Conservation (phyloP, 192 early-diverging fungal genomes). For the Coemansia sp. region DNA sequence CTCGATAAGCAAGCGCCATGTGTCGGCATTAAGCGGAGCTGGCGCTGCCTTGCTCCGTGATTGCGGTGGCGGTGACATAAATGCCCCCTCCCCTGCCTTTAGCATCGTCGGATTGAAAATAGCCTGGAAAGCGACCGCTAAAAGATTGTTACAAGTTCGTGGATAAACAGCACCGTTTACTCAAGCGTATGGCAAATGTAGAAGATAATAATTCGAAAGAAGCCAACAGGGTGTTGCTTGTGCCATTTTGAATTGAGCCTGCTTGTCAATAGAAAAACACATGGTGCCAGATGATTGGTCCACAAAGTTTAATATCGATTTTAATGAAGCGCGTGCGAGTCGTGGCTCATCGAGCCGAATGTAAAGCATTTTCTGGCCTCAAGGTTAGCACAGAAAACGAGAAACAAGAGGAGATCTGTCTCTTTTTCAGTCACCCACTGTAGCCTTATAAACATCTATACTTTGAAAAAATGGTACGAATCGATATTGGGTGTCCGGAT, state of each 20-base stretch:
- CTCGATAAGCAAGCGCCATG: slow-evolving; percentile 51
- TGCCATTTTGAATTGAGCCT: too few relatives aligned
- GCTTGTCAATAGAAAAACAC: not conserved
- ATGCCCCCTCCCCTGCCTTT: slow-evolving; percentile 17
- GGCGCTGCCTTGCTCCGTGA: slow-evolving; percentile 3
- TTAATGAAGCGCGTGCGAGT: not conserved
- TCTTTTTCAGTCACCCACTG: slow-evolving; percentile 36
- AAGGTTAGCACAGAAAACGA: not conserved
- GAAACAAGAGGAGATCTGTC: slow-evolving; percentile 12
- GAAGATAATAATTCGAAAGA: not conserved
- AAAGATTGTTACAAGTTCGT: not conserved
- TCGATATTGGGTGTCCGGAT: slow-evolving; percentile 12
- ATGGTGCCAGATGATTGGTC: not conserved
- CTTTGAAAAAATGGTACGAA: slow-evolving; percentile 46
- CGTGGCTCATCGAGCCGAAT: not conserved
- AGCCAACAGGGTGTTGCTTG: too few relatives aligned
- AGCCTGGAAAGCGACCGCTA: not conserved
- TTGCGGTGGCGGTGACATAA: not conserved
- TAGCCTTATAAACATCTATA: slow-evolving; percentile 22
- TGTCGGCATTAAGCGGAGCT: slow-evolving; percentile 31
- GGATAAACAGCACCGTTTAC: not conserved
- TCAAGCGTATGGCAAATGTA: not conserved
- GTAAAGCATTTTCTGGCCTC: not conserved
- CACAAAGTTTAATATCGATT: not conserved
- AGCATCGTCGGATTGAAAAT: slow-evolving; percentile 9